Evolutionary conservation across 371 early-diverging fungal species (phyloP), one percentile per base, ranked within the genome.

Genomic region (Choanephora cucurbitarum): DNA sequence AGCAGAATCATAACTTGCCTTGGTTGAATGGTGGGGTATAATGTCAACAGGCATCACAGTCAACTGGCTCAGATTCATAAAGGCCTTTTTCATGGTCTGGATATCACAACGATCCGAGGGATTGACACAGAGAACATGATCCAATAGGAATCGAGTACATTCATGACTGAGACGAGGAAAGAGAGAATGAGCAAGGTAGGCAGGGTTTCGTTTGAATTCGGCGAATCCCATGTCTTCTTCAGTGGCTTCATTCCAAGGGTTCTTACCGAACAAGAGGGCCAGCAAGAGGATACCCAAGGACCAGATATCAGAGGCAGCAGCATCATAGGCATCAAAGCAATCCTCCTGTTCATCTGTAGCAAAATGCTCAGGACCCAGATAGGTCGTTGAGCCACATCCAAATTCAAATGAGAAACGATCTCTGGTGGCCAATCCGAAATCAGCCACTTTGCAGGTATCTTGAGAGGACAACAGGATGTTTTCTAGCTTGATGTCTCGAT

Each of bases 381-480:
- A 86, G 57, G 87, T 80, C 40, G 87, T 81, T 34, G 84, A 83
- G 3, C 94, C 94, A 65, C 89, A 88, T 7, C 93, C 93, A 58
- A 84, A 83, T 60, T 91, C 92, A 41, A 69, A 70, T 17, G 88
- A 88, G 59, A 73, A 84, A 0, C 77, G 71, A 33, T 89, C 85
- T 37, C 83, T 78, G 42, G 93, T 92, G 22, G 91, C 87, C 19
- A 95, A 77, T 11, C 94, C 94, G 70, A 93, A 94, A 69, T 93
- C 93, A 19, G 92, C 87, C 13, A 94, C 81, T 64, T 92, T 91
- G 57, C 89, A 73, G 21, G 64, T 64, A 23, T 75, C 66, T 2
- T 62, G 44, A 21, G 54, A 66, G 45, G 69, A 54, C 13, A 91
- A 60, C 7, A 92, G 55, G 19, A 92, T 76, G 59, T 92, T 92